Evolutionary conservation across 441 rosid genomes (phyloP).

Genomic region (Arabidopsis hybrid): DNA sequence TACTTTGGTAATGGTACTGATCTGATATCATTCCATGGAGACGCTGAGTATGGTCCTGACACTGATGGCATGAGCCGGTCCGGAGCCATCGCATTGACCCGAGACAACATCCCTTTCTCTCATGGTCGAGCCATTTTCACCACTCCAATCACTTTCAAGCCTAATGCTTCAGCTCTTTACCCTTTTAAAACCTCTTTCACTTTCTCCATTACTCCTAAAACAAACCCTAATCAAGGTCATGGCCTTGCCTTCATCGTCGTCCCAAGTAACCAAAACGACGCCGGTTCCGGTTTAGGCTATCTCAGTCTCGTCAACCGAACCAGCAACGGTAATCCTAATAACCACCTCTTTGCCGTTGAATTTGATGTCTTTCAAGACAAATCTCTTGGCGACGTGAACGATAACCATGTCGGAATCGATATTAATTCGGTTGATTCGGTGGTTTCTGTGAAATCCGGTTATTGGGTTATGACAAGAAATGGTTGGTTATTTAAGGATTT

Average conservation of each 20-base stretch:
- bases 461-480: constrained; percentile 42
- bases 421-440: constrained; percentile 43
- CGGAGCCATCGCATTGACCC: constrained; percentile 34
- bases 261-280: constrained; percentile 21
- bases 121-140: constrained; percentile 46
- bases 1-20: constrained; percentile 27
- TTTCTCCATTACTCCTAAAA: constrained; percentile 46
- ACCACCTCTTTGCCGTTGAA: constrained; percentile 50
- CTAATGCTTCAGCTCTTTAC: constrained; percentile 27
- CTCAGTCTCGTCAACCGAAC: constrained; percentile 51
- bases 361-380: constrained; percentile 51
- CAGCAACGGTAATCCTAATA: constrained; percentile 41
- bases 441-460: constrained; percentile 43
- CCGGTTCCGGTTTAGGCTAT: constrained; percentile 42
- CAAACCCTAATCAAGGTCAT: constrained; percentile 42
- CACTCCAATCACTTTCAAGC: constrained; percentile 41
- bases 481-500: constrained; percentile 43
- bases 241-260: constrained; percentile 45
- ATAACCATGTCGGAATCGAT: constrained; percentile 52
- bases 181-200: constrained; percentile 52
- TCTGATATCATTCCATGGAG: constrained; percentile 36
- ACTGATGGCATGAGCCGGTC: constrained; percentile 19
- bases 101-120: constrained; percentile 35
- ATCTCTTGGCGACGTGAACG: constrained; percentile 46
- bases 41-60: constrained; percentile 31